Percentiles rank a stretch among this genome's conserved stretches.
phyloP scores from a whole-genome alignment of 2,329 filamentous ascomycete genomes.

The Ascochyta rabiei region DNA sequence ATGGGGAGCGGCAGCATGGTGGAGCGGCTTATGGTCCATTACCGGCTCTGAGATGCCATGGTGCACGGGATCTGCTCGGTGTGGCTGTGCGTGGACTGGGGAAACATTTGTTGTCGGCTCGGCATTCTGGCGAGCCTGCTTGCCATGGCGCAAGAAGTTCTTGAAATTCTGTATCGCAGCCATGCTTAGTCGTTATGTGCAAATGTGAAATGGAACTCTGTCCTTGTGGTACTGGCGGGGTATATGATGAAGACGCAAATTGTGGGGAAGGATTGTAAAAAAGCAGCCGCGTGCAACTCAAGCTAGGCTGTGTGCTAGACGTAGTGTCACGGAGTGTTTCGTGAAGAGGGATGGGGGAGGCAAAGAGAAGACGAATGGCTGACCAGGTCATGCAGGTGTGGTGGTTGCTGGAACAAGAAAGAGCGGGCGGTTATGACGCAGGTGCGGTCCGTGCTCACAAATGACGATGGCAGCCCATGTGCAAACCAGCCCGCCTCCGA shows the following conservation, averaged over 20 bases:
- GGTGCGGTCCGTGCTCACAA: slow-evolving; percentile 16
- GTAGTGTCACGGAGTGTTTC: slow-evolving; percentile 20
- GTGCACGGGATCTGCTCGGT: slow-evolving; percentile 60
- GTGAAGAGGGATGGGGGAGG: slow-evolving; percentile 20
- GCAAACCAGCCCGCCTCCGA: slow-evolving; percentile 5
- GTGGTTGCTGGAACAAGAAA: slow-evolving; percentile 31
- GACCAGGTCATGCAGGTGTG: slow-evolving; percentile 31
- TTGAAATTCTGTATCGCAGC: slow-evolving; percentile 91
- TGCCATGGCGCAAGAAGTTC: slow-evolving; percentile 97
- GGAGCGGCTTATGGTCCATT: slow-evolving; percentile 62
- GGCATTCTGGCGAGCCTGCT: slow-evolving; percentile 79
- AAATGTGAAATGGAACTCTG: slow-evolving; percentile 20
- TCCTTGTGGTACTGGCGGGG: slow-evolving; percentile 21
- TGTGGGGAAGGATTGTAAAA: slow-evolving; percentile 12
- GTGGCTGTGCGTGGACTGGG: slow-evolving; percentile 65
- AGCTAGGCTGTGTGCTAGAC: slow-evolving; percentile 19
- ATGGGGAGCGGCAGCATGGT: slow-evolving; percentile 57
- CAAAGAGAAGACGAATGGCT: slow-evolving; percentile 22
- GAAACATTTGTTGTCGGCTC: slow-evolving; percentile 69
- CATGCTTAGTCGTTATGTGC: slow-evolving; percentile 52
- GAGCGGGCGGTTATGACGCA: slow-evolving; percentile 27
- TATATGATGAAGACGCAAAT: slow-evolving; percentile 20
- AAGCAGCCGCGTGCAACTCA: slow-evolving; percentile 24
- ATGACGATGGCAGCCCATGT: slow-evolving; percentile 31
- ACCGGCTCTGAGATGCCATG: slow-evolving; percentile 63